Percentiles rank a stretch among this genome's conserved stretches.
phyloP scores from a whole-genome alignment of 1,139 yeast species.

The Magnusiomyces magnusii region DNA sequence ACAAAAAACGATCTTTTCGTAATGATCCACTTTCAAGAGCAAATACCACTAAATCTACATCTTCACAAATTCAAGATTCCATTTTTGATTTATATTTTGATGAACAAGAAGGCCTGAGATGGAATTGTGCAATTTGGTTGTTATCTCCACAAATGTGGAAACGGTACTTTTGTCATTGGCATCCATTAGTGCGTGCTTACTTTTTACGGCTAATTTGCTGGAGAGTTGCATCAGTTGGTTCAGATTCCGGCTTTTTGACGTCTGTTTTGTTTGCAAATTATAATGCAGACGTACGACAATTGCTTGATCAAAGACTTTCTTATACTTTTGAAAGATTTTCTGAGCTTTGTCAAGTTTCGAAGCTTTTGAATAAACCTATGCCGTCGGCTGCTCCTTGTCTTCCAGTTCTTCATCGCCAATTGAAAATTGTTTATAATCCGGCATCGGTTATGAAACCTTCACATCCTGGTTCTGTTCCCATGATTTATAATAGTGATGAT shows the following conservation, averaged over 20 bases:
- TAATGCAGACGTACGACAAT: slow-evolving; percentile 26
- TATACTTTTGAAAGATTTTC: slow-evolving; percentile 23
- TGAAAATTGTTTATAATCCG: slow-evolving; percentile 39
- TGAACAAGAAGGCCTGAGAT: slow-evolving; percentile 23
- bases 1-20: not conserved
- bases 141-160: slow-evolving; percentile 44
- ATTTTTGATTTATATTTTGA: slow-evolving; percentile 18
- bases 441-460: slow-evolving; percentile 18
- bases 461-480: not conserved
- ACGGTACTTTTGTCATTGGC: slow-evolving; percentile 66
- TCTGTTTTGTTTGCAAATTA: slow-evolving; percentile 29
- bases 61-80: slow-evolving; percentile 2
- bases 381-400: slow-evolving; percentile 39
- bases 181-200: slow-evolving; percentile 64
- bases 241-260: slow-evolving; percentile 26
- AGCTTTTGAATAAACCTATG: slow-evolving; percentile 14
- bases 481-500: not conserved
- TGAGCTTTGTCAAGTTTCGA: slow-evolving; percentile 19
- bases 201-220: slow-evolving; percentile 62
- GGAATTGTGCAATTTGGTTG: slow-evolving; percentile 49
- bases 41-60: not conserved
- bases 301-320: slow-evolving; percentile 24
- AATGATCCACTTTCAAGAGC: not conserved
- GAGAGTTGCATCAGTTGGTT: slow-evolving; percentile 45
- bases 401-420: slow-evolving; percentile 44